A percentile compares a stretch with the other conserved stretches of the same genome.
Conservation (phyloP, 306 rosid genomes). For the Fagus crenata region DNA sequence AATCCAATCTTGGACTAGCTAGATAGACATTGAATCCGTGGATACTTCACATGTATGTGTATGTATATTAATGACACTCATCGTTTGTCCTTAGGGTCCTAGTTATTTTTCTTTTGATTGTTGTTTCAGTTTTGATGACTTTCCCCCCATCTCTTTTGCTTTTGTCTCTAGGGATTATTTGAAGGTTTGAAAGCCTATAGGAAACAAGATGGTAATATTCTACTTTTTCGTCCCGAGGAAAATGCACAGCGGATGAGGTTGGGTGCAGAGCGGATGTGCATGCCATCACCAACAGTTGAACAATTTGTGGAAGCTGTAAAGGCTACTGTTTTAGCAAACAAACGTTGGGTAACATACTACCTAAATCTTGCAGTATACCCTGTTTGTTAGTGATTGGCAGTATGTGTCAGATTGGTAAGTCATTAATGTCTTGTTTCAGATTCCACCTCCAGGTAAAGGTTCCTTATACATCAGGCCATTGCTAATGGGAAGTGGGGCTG, state of each 20-base stretch:
- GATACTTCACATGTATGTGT: neutral
- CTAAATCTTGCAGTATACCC: conserved; percentile 2
- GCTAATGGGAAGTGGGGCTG: conserved; percentile 95
- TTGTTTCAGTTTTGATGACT: neutral
- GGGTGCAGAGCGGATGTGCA: conserved; percentile 97
- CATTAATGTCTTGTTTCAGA: conserved; percentile 47
- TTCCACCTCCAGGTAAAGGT: conserved; percentile 94
- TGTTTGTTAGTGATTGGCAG: conserved; percentile 7
- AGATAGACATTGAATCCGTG: neutral
- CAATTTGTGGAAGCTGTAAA: conserved; percentile 91
- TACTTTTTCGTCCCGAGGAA: conserved; percentile 91
- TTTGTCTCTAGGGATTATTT: conserved; percentile 71
- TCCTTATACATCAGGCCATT: conserved; percentile 92
- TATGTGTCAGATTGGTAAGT: conserved; percentile 11
- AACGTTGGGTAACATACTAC: conserved; percentile 66
- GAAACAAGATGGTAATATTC: conserved; percentile 67
- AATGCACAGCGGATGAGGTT: conserved; percentile 74
- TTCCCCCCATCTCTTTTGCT: conserved; percentile 18
- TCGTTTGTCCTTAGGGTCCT: neutral
- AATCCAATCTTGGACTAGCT: neutral
- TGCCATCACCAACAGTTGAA: conserved; percentile 82
- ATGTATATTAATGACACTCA: neutral
- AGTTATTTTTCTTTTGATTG: neutral
- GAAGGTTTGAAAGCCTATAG: conserved; percentile 97
- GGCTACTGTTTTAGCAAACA: conserved; percentile 87